Conservation (phyloP, 169 alveolate species). For the Cardiosporidium cionae region DNA sequence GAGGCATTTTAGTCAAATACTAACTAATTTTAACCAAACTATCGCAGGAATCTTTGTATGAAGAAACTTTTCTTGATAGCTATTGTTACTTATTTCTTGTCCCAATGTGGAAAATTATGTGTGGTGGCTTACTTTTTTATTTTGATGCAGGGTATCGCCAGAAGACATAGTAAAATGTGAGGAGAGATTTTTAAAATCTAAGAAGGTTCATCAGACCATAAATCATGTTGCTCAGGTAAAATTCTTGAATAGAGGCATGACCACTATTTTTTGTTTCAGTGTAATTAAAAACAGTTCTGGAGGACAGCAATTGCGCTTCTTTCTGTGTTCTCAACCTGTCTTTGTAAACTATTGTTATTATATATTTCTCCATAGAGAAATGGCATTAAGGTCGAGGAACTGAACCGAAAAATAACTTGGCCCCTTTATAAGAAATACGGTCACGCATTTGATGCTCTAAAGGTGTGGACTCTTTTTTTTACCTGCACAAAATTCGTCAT, state of each 20-base stretch:
- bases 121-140: too few relatives aligned
- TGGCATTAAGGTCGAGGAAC: slow-evolving; percentile 74
- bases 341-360: background rate
- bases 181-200: slow-evolving; percentile 81
- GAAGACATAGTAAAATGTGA: slow-evolving; percentile 84
- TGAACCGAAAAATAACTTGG: slow-evolving; percentile 87
- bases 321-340: background rate
- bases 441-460: slow-evolving; percentile 91
- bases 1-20: too few relatives aligned
- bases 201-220: slow-evolving; percentile 87
- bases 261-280: background rate
- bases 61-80: too few relatives aligned
- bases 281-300: background rate
- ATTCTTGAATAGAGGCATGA: background rate
- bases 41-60: too few relatives aligned
- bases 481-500: too few relatives aligned
- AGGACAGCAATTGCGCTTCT: background rate
- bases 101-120: too few relatives aligned
- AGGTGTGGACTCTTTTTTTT: slow-evolving; percentile 28
- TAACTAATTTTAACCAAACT: too few relatives aligned
- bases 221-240: slow-evolving; percentile 74
- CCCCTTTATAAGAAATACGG: slow-evolving; percentile 87
- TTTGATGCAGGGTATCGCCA: slow-evolving; percentile 80
- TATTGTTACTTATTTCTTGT: too few relatives aligned
- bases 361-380: slow-evolving; percentile 41